Percentiles rank a stretch among this genome's conserved stretches.
Conservation (phyloP, 2,329 filamentous ascomycete species). For the Sodiomyces alkalinus region DNA sequence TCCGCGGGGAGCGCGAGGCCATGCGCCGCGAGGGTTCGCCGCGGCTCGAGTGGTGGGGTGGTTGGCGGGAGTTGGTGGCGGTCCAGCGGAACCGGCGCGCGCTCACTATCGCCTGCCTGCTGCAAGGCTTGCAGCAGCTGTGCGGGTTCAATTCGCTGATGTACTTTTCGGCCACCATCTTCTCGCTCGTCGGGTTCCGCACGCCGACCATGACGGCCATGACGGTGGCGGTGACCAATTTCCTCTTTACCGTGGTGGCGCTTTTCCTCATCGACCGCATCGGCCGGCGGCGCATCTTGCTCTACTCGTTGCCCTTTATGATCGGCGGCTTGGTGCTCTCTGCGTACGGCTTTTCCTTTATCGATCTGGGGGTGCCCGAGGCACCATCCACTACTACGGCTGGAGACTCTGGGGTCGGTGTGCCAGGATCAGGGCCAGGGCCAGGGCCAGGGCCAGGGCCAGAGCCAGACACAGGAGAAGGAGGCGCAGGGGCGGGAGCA, state of each 20-base stretch:
- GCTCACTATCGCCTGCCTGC: slow-evolving; percentile 67
- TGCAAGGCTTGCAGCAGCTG: slow-evolving; percentile 79
- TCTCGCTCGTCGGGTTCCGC: slow-evolving; percentile 60
- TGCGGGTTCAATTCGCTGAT: slow-evolving; percentile 85
- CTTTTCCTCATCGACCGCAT: slow-evolving; percentile 65
- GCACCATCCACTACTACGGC: slow-evolving; percentile 6
- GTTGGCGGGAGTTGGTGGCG: slow-evolving; percentile 37
- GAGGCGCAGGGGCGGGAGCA: slow-evolving; percentile 4
- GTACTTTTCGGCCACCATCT: slow-evolving; percentile 81
- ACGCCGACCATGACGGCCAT: slow-evolving; percentile 69
- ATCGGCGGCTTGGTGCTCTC: slow-evolving; percentile 54
- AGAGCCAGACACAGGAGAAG: too few species aligned
- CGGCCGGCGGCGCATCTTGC: slow-evolving; percentile 63
- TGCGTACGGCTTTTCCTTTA: slow-evolving; percentile 54
- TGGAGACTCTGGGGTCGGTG: slow-evolving; percentile 11
- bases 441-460: too few species aligned
- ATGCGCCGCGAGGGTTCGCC: slow-evolving; percentile 27
- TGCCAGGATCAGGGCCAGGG: too few species aligned
- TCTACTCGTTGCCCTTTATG: slow-evolving; percentile 80
- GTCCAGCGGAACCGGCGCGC: slow-evolving; percentile 57
- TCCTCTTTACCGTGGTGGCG: slow-evolving; percentile 61
- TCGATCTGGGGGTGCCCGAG: slow-evolving; percentile 27
- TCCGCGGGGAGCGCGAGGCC: slow-evolving; percentile 48
- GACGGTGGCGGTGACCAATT: slow-evolving; percentile 70
- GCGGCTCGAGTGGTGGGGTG: slow-evolving; percentile 23